Evolutionary conservation across 768 basidiomycete genomes (phyloP).

Genomic region (Royoungia palumana): DNA sequence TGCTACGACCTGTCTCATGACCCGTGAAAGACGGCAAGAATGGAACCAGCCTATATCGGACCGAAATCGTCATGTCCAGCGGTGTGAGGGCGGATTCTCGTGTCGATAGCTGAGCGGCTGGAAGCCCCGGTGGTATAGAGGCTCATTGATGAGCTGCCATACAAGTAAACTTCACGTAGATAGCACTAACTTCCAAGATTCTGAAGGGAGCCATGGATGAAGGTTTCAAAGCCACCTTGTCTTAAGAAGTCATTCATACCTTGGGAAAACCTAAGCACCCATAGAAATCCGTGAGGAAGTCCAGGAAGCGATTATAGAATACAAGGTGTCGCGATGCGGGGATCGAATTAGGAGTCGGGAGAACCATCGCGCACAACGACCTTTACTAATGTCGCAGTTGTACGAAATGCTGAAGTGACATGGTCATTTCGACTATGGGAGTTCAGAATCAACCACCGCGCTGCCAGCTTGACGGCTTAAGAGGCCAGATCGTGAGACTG

Average conservation of each 20-base stretch:
- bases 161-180: too few relatives aligned
- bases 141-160: slow-evolving; percentile 1
- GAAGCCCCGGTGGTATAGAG: slow-evolving; percentile 1
- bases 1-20: slow-evolving; percentile 21
- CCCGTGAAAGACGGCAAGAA: background rate
- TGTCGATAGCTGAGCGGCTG: slow-evolving; percentile 11
- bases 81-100: slow-evolving; percentile 1
- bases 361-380: background rate
- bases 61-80: background rate
- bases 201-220: background rate
- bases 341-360: background rate
- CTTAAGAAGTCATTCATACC: background rate
- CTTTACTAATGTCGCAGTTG: background rate
- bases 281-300: slow-evolving; percentile 1
- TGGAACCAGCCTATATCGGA: background rate
- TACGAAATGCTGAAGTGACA: background rate
- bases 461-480: background rate
- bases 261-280: background rate
- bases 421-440: slow-evolving; percentile 7
- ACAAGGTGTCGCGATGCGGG: slow-evolving; percentile 20
- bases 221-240: background rate
- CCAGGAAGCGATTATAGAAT: slow-evolving; percentile 11
- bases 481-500: slow-evolving; percentile 8
- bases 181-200: background rate
- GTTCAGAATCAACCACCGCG: slow-evolving; percentile 8